Base-by-base conservation (phyloP, 192 early-diverging fungal genomes). In the Linnemannia elongata region DNA sequence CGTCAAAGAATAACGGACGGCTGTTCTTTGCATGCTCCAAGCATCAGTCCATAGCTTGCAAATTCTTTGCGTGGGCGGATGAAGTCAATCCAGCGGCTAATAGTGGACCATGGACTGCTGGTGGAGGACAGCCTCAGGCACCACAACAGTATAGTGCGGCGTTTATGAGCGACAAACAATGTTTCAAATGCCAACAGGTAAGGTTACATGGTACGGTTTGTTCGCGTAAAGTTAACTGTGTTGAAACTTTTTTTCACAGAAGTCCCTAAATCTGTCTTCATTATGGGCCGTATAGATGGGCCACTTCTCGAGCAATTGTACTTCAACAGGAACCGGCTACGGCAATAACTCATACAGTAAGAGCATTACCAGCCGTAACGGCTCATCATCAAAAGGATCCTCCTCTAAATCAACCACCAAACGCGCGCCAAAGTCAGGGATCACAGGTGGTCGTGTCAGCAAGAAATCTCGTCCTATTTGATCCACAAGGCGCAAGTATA, bases 41-140 rank as follows among this genome's bases (percentile, higher is more conserved):
- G 42, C 9, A 45, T 39, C 72, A 69, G 12, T 33, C 60, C 60
- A 74, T 24, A 1, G 76, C 74, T 1, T 96, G 94, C 70, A 81
- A 76, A 7, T 96, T 89, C 72, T 95, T 95, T 80, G 55, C 87
- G 35, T 95, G 94, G 94, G 89, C 82, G 12, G 94, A 95, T 54
- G 85, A 81, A 41, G 18, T 71, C 9, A 60, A 73, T 3, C 20
- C 24, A 13, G 33, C 66, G 3, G 76, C 73, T 22, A 7, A 33
- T 44, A 33, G 73, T 27, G 52, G 47, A 13, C 30, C 75, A 10
- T 79, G 52, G 85, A 72, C 27, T 33, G 60, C 60, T 30, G 30
- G 71, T 33, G 24, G 66, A 18, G 35, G 72, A 33, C 35, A 80
- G 71, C n/a, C 36, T 8, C 10, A 45, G 33, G 52, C 73, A 33